Evolutionary conservation across 2,329 filamentous ascomycete genomes (phyloP).

Genomic region (Orbilia quercus): DNA sequence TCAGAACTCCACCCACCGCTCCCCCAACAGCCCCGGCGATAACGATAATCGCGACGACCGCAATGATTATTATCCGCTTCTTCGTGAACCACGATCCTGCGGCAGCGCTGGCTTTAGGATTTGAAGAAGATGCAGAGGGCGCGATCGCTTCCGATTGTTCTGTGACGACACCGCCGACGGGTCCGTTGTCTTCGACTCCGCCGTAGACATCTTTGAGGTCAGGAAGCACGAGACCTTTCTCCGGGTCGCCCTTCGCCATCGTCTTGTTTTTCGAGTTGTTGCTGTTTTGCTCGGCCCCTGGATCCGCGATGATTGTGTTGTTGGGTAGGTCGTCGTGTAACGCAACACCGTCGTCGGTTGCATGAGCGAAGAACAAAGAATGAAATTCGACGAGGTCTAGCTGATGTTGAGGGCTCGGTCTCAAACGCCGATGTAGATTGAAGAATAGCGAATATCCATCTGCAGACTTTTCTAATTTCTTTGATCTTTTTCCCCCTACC

Average conservation of each 20-base stretch:
- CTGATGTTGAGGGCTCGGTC: not conserved
- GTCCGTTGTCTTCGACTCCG: conserved; percentile 40
- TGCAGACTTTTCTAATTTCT: too few relatives aligned
- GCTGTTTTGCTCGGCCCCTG: conserved; percentile 16
- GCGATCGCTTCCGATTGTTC: conserved; percentile 38
- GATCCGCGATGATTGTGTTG: conserved; percentile 24
- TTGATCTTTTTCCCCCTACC: not conserved
- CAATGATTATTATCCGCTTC: conserved; percentile 54
- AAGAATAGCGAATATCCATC: conserved; percentile 3
- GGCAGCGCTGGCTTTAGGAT: conserved; percentile 14
- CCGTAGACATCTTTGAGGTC: conserved; percentile 45
- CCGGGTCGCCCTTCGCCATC: conserved; percentile 41
- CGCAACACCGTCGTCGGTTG: too few relatives aligned
- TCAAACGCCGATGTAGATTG: not conserved
- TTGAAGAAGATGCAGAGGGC: conserved; percentile 16
- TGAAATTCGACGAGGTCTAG: not conserved
- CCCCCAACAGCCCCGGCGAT: conserved; percentile 45
- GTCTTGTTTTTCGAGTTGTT: not conserved
- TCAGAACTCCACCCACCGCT: conserved; percentile 38
- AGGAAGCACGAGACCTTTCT: conserved; percentile 37
- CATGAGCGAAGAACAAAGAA: too few relatives aligned
- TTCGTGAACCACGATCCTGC: conserved; percentile 49
- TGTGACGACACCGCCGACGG: conserved; percentile 13
- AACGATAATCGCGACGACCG: conserved; percentile 41
- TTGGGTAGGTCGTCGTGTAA: conserved; percentile 7